Percentiles rank a stretch among this genome's conserved stretches.
phyloP scores from a whole-genome alignment of 306 rosid genomes.

The Calophaca sinica region DNA sequence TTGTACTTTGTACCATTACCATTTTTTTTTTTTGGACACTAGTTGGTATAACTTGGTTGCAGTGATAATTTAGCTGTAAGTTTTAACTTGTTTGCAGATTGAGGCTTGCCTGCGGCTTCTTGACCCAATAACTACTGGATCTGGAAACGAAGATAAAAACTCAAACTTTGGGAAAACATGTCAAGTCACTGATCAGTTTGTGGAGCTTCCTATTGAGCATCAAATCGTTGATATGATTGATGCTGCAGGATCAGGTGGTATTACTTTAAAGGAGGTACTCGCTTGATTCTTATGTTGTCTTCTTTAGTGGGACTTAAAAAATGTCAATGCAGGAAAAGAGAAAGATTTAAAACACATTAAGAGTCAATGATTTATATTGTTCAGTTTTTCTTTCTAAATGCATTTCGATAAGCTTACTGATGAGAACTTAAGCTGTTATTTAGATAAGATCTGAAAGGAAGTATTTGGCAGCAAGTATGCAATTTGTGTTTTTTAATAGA shows the following conservation, averaged over 20 bases:
- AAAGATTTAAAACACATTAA: background rate
- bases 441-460: background rate
- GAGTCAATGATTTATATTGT: slow-evolving; percentile 17
- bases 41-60: background rate
- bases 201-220: slow-evolving; percentile 81
- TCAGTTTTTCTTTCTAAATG: background rate
- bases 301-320: slow-evolving; percentile 28
- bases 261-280: slow-evolving; percentile 72
- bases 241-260: slow-evolving; percentile 73
- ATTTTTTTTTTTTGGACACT: background rate
- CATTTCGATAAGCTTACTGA: slow-evolving; percentile 6
- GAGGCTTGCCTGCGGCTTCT: slow-evolving; percentile 58
- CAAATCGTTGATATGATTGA: slow-evolving; percentile 79
- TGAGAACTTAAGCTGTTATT: slow-evolving; percentile 8
- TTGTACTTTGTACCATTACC: slow-evolving; percentile 15
- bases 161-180: slow-evolving; percentile 57
- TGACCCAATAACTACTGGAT: slow-evolving; percentile 52
- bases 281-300: slow-evolving; percentile 43
- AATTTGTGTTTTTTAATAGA: slow-evolving; percentile 6
- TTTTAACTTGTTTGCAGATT: slow-evolving; percentile 44
- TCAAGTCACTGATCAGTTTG: slow-evolving; percentile 69
- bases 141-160: slow-evolving; percentile 55
- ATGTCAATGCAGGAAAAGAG: slow-evolving; percentile 24
- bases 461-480: background rate
- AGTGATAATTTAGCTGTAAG: background rate